Percentiles rank a stretch among this genome's conserved stretches.
These are phyloP conservation scores for Syncephalastrum sp. DNA, from an alignment of 371 early-diverging fungal genomes.

Conservation along the genomic window DNA sequence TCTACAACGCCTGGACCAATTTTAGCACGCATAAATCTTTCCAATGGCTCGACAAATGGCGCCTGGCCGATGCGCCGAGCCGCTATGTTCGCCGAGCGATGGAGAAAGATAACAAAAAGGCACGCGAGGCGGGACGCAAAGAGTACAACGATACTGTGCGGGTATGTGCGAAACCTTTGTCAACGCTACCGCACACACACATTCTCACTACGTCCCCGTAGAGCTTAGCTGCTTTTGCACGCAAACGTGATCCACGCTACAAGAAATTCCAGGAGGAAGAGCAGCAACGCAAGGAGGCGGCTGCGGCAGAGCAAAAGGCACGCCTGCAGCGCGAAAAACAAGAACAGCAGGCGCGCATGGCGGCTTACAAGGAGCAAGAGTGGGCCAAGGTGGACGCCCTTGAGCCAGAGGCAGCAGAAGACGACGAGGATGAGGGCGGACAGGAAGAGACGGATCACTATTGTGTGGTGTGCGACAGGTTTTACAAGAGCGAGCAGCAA, in stretches of 20 bases:
- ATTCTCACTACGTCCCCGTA: conserved; percentile 11
- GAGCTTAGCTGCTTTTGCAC: conserved; percentile 55
- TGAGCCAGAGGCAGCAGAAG: conserved; percentile 25
- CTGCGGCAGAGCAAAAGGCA: conserved; percentile 54
- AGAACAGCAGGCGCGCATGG: conserved; percentile 47
- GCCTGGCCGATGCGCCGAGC: conserved; percentile 81
- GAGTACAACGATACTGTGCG: conserved; percentile 87
- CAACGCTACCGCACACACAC: not conserved
- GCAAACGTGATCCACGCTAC: conserved; percentile 81
- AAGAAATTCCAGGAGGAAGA: conserved; percentile 54
- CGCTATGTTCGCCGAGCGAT: conserved; percentile 78
- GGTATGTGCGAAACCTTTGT: conserved; percentile 29
- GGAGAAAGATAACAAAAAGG: conserved; percentile 91
- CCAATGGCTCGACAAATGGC: conserved; percentile 87
- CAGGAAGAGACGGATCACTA: conserved; percentile 50
- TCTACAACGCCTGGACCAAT: conserved; percentile 76
- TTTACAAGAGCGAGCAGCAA: conserved; percentile 74
- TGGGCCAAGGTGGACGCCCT: conserved; percentile 58
- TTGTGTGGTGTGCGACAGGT: conserved; percentile 83
- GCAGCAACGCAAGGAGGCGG: conserved; percentile 49
- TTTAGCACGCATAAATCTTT: conserved; percentile 84
- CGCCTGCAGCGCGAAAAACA: conserved; percentile 51
- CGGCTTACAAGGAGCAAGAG: conserved; percentile 58
- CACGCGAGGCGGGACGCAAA: conserved; percentile 76
- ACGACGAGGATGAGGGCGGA: conserved; percentile 43